Percentiles rank a stretch among this genome's conserved stretches.
These are phyloP conservation scores for Aristolochia contorta DNA, from an alignment of 164 flowering plant species.

Conservation along the genomic window DNA sequence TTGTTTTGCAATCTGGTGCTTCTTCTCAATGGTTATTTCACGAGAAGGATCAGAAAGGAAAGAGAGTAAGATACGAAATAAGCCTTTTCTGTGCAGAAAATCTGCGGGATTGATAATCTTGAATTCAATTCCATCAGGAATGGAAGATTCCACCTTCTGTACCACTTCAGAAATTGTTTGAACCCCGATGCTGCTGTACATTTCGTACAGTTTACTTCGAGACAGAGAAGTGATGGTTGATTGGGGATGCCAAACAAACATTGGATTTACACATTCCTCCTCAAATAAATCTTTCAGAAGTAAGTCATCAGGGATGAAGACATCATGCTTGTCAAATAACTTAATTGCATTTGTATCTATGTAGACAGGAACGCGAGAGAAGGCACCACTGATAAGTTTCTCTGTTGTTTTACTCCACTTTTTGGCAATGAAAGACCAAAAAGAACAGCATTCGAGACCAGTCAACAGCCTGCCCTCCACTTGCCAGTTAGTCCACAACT, in stretches of 20 bases:
- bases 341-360: conserved; percentile 17
- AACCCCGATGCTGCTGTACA: conserved; percentile 42
- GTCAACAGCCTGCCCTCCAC: conserved; percentile 17
- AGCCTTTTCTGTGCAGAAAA: conserved; percentile 18
- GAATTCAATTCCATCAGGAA: conserved; percentile 9
- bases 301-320: conserved; percentile 59
- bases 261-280: conserved; percentile 19
- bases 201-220: conserved; percentile 24
- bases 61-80: conserved; percentile 38
- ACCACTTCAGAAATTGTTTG: conserved; percentile 40
- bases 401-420: conserved; percentile 22
- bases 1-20: conserved; percentile 27
- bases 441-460: conserved; percentile 34
- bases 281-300: conserved; percentile 41
- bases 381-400: conserved; percentile 15
- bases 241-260: conserved; percentile 61
- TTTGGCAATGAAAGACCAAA: conserved; percentile 36
- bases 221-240: conserved; percentile 25
- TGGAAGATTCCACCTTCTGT: conserved; percentile 20
- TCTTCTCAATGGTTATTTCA: conserved; percentile 23
- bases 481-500: conserved; percentile 62
- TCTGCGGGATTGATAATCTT: conserved; percentile 17
- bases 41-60: conserved; percentile 35
- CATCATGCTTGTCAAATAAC: conserved; percentile 35
- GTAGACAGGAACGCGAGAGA: conserved; percentile 39